phyloP scores from a whole-genome alignment of 306 rosid genomes.

The Biancaea sappan region DNA sequence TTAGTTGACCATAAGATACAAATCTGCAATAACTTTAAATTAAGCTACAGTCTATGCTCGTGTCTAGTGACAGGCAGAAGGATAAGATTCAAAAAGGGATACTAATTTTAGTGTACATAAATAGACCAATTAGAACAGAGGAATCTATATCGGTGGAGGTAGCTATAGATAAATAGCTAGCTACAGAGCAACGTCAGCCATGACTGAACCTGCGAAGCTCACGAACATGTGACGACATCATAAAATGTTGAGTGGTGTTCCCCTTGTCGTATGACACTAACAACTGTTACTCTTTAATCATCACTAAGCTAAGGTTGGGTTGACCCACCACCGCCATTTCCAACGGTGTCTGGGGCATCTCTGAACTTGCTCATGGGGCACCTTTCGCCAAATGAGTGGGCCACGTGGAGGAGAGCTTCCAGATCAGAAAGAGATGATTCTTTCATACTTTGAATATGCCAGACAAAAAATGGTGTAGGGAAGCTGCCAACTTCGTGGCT shows the following conservation, averaged over 20 bases:
- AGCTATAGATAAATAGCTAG: neutral
- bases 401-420: no score
- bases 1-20: constrained; percentile 8
- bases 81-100: neutral
- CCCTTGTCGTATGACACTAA: neutral
- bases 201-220: neutral
- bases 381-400: neutral
- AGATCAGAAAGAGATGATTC: no score
- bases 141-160: neutral
- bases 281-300: no score
- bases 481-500: constrained; percentile 5
- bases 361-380: neutral
- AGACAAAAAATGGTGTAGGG: neutral
- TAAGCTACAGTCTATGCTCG: no score
- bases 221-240: neutral
- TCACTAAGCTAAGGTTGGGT: neutral
- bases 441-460: no score
- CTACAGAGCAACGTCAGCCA: no score
- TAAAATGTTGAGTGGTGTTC: neutral
- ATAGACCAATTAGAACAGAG: neutral
- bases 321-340: neutral
- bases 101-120: neutral
- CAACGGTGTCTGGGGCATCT: neutral
- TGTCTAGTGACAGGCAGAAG: neutral
- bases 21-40: neutral